These are phyloP conservation scores for Amesomyces nigricolor DNA, from an alignment of 2,329 filamentous ascomycete genomes.

Conservation along the genomic window DNA sequence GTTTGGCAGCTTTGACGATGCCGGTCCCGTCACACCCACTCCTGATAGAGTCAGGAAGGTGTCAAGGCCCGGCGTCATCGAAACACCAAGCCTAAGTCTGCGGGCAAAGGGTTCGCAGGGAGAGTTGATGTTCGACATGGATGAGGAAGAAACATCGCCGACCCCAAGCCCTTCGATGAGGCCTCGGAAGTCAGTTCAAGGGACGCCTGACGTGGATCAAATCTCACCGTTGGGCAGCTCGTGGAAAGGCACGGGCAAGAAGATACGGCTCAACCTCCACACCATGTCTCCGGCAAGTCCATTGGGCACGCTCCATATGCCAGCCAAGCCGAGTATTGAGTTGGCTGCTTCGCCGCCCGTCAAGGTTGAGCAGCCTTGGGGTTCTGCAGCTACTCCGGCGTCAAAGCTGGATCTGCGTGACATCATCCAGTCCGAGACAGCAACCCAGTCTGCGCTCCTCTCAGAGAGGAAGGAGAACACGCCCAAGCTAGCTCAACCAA, in stretches of 20 bases:
- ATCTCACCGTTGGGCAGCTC: slow-evolving; percentile 31
- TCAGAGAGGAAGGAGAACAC: slow-evolving; percentile 42
- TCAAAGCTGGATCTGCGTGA: slow-evolving; percentile 68
- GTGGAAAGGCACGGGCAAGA: slow-evolving; percentile 28
- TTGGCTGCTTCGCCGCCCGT: slow-evolving; percentile 16
- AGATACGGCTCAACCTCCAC: slow-evolving; percentile 11
- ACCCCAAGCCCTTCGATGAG: slow-evolving; percentile 26
- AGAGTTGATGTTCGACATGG: slow-evolving; percentile 93
- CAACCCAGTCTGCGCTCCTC: slow-evolving; percentile 44
- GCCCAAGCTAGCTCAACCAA: slow-evolving; percentile 42
- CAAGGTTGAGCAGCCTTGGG: slow-evolving; percentile 44
- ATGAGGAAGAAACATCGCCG: slow-evolving; percentile 57
- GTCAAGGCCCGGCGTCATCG: slow-evolving; percentile 44
- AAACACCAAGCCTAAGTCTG: slow-evolving; percentile 59
- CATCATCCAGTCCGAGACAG: slow-evolving; percentile 60
- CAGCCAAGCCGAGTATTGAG: slow-evolving; percentile 1
- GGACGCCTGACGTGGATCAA: slow-evolving; percentile 28
- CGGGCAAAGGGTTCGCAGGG: slow-evolving; percentile 61
- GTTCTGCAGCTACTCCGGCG: slow-evolving; percentile 45
- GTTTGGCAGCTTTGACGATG: slow-evolving; percentile 61
- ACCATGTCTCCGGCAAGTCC: slow-evolving; percentile 4
- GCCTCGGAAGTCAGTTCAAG: slow-evolving; percentile 8
- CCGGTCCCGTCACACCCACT: slow-evolving; percentile 36
- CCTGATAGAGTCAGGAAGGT: slow-evolving; percentile 43
- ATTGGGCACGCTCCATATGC: background rate